phyloP scores from a whole-genome alignment of 1,284 basidiomycete species.

The Stereum hirsutum region DNA sequence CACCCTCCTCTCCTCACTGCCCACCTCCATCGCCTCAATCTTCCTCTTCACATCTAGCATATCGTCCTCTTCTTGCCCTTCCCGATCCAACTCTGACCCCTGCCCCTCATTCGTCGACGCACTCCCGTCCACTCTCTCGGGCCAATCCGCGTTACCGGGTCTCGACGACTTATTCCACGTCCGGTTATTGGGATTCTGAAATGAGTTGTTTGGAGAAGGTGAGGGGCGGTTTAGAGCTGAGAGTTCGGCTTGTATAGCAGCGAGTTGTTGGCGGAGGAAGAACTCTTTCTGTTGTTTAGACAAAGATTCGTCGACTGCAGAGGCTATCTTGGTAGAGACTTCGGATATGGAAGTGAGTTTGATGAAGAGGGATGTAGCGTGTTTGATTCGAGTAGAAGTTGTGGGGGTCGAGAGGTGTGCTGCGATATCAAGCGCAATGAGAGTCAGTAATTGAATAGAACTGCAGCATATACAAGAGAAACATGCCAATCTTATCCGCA shows the following conservation, averaged over 20 bases:
- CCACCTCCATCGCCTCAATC: slow-evolving; percentile 72
- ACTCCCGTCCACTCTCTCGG: no score
- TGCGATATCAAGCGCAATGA: background rate
- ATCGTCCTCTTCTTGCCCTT: slow-evolving; percentile 70
- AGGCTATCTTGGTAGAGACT: slow-evolving; percentile 67
- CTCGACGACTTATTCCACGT: no score
- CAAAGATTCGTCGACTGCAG: slow-evolving; percentile 68
- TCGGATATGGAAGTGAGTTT: slow-evolving; percentile 70
- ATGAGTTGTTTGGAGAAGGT: no score
- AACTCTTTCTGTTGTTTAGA: slow-evolving; percentile 79
- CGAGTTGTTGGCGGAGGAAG: slow-evolving; percentile 80
- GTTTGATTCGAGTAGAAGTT: slow-evolving; percentile 51
- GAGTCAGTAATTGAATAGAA: background rate
- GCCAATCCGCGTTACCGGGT: no score
- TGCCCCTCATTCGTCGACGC: slow-evolving; percentile 6
- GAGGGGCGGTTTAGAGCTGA: no score
- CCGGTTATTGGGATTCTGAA: no score
- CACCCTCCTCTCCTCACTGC: slow-evolving; percentile 71
- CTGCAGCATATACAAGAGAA: slow-evolving; percentile 1
- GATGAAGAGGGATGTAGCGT: slow-evolving; percentile 57
- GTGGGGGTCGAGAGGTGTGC: slow-evolving; percentile 55
- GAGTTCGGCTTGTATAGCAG: slow-evolving; percentile 84
- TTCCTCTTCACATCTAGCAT: slow-evolving; percentile 72
- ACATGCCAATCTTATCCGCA: slow-evolving; percentile 60
- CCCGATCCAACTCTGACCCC: slow-evolving; percentile 56